These are phyloP conservation scores for Chenopodium formosanum DNA, from an alignment of 148 eudicot genomes.

Conservation along the genomic window DNA sequence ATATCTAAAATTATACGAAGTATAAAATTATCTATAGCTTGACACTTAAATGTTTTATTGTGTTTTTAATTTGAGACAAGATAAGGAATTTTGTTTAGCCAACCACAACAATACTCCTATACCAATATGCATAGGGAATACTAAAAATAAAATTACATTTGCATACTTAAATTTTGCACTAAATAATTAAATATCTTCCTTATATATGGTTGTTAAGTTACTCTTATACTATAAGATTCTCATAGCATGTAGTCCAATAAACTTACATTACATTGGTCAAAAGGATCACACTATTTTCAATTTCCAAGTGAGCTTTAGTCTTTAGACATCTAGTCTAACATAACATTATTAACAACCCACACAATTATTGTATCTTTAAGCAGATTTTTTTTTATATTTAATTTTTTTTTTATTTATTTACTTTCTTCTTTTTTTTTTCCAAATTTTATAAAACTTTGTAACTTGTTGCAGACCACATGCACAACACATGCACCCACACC, in stretches of 20 bases:
- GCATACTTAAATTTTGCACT: no score
- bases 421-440: neutral
- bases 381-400: no score
- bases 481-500: slow-evolving; percentile 23
- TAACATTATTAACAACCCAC: neutral
- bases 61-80: no score
- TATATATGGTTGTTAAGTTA: neutral
- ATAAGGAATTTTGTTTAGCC: no score
- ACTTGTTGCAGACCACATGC: slow-evolving; percentile 32
- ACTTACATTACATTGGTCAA: neutral
- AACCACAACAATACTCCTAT: no score
- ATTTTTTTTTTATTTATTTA: no score
- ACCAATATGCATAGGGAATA: no score
- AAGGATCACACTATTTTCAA: slow-evolving; percentile 1
- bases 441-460: neutral
- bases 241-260: neutral
- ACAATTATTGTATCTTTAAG: slow-evolving; percentile 15
- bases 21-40: no score
- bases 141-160: no score
- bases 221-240: neutral
- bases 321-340: slow-evolving; percentile 7
- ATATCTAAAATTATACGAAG: no score
- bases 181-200: neutral
- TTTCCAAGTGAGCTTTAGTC: slow-evolving; percentile 3
- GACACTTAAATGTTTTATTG: no score